phyloP scores from a whole-genome alignment of 129 eudicot species.

The Artemisia tridentata region DNA sequence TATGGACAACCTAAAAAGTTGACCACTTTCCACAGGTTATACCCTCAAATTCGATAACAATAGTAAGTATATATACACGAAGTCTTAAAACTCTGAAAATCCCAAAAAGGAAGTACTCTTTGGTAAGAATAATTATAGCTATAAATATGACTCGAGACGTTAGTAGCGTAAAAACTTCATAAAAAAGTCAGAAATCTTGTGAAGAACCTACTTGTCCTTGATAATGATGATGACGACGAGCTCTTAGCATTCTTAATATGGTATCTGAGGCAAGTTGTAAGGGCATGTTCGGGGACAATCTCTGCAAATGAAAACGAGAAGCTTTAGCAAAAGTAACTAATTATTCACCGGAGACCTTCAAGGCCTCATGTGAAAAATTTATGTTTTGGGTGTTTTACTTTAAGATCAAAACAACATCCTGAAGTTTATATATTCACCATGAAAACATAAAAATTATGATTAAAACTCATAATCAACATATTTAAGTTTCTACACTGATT shows the following conservation, averaged over 20 bases:
- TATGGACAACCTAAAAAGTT: constrained; percentile 72
- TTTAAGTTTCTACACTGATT: neutral
- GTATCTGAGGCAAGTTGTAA: constrained; percentile 91
- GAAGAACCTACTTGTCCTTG: constrained; percentile 75
- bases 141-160: constrained; percentile 5
- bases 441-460: too few species aligned
- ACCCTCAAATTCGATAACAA: neutral
- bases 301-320: constrained; percentile 46
- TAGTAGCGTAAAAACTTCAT: neutral
- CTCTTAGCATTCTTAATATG: constrained; percentile 82
- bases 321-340: constrained; percentile 10
- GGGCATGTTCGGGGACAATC: constrained; percentile 90
- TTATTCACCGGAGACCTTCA: neutral
- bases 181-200: neutral
- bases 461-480: too few species aligned
- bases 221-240: constrained; percentile 81
- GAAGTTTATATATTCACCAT: too few species aligned
- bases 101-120: neutral
- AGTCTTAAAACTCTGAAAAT: neutral
- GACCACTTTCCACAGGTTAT: constrained; percentile 20
- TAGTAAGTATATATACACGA: too few species aligned
- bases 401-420: neutral
- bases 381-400: constrained; percentile 3
- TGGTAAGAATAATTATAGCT: too few species aligned
- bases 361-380: neutral